Conservation (phyloP, 495 filamentous ascomycete species). For the Cercophora scortea region DNA sequence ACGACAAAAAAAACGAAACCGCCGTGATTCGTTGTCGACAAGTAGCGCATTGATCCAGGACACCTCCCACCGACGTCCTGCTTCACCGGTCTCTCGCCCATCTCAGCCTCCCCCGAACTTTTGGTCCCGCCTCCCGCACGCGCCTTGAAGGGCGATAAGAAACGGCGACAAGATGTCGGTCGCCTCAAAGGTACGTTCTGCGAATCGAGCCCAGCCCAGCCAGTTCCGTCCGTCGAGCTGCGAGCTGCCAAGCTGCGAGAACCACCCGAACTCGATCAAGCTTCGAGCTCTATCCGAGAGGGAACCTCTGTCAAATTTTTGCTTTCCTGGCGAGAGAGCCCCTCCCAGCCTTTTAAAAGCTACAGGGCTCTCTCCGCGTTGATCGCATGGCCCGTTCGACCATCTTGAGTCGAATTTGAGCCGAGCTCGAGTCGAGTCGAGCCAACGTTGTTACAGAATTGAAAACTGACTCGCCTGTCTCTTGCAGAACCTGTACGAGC, state of each 20-base stretch:
- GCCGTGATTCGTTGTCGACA: constrained; percentile 1
- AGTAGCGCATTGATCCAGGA: constrained; percentile 12
- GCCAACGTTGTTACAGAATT: too few species aligned
- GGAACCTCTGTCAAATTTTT: too few species aligned
- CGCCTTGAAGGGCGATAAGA: constrained; percentile 25
- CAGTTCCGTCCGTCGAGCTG: too few species aligned
- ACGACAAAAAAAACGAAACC: constrained; percentile 8
- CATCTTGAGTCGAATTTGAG: too few species aligned
- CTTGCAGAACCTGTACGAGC: constrained; percentile 72
- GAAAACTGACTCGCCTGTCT: constrained; percentile 17
- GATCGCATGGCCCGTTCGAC: neutral
- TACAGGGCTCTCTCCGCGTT: too few species aligned
- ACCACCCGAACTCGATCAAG: too few species aligned
- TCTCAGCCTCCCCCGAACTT: constrained; percentile 9
- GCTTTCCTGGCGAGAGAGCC: too few species aligned
- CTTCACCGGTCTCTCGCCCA: constrained; percentile 4
- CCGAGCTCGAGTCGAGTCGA: too few species aligned
- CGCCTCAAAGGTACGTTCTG: constrained; percentile 49
- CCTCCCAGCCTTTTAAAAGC: too few species aligned
- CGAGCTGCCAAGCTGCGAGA: too few species aligned
- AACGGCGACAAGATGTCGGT: constrained; percentile 53
- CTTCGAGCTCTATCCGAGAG: too few species aligned
- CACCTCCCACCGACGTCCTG: constrained; percentile 5
- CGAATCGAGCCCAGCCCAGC: too few species aligned
- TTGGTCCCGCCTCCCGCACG: constrained; percentile 11